Base-by-base conservation (phyloP, 2,329 filamentous ascomycete species). In the Plenodomus lindquistii region DNA sequence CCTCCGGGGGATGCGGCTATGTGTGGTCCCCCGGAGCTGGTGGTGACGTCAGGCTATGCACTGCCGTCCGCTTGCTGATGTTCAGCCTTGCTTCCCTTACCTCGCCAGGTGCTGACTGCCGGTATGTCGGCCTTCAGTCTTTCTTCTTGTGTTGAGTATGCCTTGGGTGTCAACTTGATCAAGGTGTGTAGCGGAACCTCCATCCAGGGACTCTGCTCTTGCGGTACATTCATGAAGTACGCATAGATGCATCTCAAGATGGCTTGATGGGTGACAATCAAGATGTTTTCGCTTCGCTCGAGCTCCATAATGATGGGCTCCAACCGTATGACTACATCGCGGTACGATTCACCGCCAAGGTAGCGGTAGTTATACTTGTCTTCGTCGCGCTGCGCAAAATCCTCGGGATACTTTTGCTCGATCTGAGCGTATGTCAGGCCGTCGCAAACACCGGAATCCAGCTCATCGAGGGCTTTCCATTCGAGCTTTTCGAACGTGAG, bases 281-380 rank as follows among this genome's bases (percentile, higher is more conserved):
- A 85, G 59, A 99, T 96, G 69, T 99, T 95, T 73, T 97, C 94
- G 61, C 87, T 91, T 54, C 94, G 85, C 74, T 99, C 94, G 43
- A 99, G 81, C 72, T 99, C 94, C 94, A 99, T 99, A 76, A 99
- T 99, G 75, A 99, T 99, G 54, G 94, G 94, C 70, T 99, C 94
- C 0, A 99, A 85, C 1, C 94, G 91, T 65, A 97, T 97, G 35
- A 99, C 94, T 1, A 99, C 93, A 67, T 99, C 94, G 46, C 93
- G 89, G 73, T 99, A 89, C 52, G 89, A 95, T 76, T 99, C 94
- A 44, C 94, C 94, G 55, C 94, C 94, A 4, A 94, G 87, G 75
- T 99, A 99, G 48, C 94, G 91, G 77, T 99, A 99, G 78, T 99
- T 97, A 83, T 97, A 97, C 75, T 99, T 99, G 80, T 99, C 94